Conservation (phyloP, 306 rosid species). For the Notholithocarpus densiflorus region DNA sequence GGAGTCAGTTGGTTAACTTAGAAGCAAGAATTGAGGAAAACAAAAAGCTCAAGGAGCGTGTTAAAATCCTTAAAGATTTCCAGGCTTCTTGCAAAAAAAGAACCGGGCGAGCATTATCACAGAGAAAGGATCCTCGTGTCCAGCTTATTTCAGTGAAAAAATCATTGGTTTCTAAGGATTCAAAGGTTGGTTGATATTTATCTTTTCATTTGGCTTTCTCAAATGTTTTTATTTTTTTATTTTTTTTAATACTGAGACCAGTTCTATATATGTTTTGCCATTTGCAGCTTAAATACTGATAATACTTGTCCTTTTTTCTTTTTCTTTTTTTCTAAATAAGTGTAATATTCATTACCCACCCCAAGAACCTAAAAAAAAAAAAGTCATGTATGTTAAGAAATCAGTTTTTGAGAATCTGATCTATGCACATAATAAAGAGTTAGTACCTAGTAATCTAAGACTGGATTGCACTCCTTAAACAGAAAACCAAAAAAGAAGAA, state of each 20-base stretch:
- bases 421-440: neutral
- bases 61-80: slow-evolving; percentile 76
- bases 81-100: slow-evolving; percentile 62
- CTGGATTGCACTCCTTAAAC: neutral
- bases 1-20: slow-evolving; percentile 59
- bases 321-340: neutral
- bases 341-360: neutral
- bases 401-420: neutral
- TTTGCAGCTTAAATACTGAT: neutral
- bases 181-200: slow-evolving; percentile 51
- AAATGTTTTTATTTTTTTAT: neutral
- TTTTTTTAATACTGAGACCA: neutral
- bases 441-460: neutral
- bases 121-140: slow-evolving; percentile 63
- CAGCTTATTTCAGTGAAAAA: slow-evolving; percentile 67
- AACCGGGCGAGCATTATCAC: slow-evolving; percentile 66
- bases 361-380: neutral
- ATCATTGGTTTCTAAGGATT: slow-evolving; percentile 32
- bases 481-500: neutral
- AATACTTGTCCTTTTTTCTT: neutral
- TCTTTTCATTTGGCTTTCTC: slow-evolving; percentile 1
- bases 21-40: slow-evolving; percentile 87
- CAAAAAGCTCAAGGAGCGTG: slow-evolving; percentile 48
- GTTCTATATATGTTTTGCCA: neutral
- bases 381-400: neutral